Evolutionary conservation across 2,329 filamentous ascomycete species (phyloP).

Genomic region (Colletotrichum cereale): DNA sequence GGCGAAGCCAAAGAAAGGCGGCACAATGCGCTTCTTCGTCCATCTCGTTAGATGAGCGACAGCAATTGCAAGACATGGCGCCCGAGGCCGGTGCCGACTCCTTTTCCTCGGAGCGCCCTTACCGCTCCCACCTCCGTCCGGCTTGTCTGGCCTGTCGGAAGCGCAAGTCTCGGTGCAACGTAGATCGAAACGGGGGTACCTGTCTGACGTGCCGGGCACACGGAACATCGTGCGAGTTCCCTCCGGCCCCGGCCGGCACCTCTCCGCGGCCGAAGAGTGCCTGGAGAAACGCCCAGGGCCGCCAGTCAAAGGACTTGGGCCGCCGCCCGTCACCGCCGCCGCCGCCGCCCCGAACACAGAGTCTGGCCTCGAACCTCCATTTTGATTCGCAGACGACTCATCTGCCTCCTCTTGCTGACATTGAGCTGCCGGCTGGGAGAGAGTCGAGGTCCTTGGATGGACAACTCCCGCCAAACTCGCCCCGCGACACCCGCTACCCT

Average conservation of each 20-base stretch:
- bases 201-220: slow-evolving; percentile 71
- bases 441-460: slow-evolving; percentile 8
- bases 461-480: not conserved
- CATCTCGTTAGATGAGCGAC: too few relatives aligned
- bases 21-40: not conserved
- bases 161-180: slow-evolving; percentile 72
- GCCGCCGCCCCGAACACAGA: not conserved
- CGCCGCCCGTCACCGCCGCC: not conserved
- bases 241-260: slow-evolving; percentile 42
- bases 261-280: slow-evolving; percentile 30
- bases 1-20: not conserved
- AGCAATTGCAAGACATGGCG: not conserved
- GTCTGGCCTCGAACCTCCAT: slow-evolving; percentile 4
- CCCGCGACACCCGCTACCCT: slow-evolving; percentile 10
- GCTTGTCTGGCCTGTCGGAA: slow-evolving; percentile 71
- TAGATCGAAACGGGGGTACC: slow-evolving; percentile 63
- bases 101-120: slow-evolving; percentile 58
- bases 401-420: slow-evolving; percentile 21
- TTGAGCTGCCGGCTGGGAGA: slow-evolving; percentile 44
- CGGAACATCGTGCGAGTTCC: slow-evolving; percentile 68
- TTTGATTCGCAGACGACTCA: not conserved
- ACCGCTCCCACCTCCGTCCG: slow-evolving; percentile 71
- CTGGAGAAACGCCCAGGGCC: slow-evolving; percentile 13
- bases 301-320: slow-evolving; percentile 18
- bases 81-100: slow-evolving; percentile 6